These are phyloP conservation scores for Phytophthora crassamura DNA, from an alignment of 352 stramenopile genomes.

Conservation along the genomic window DNA sequence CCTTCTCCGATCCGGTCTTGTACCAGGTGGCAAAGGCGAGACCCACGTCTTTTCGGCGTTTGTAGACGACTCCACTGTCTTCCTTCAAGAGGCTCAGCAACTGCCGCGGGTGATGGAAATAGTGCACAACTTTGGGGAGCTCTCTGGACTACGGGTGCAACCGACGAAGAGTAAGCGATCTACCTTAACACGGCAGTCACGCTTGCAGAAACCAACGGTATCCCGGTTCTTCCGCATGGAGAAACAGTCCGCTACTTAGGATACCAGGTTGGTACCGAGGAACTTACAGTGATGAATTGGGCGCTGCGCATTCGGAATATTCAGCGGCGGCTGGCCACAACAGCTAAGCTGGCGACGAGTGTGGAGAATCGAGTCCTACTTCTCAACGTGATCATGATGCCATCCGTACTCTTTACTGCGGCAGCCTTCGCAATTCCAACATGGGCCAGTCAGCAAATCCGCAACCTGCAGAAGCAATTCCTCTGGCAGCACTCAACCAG, in stretches of 20 bases:
- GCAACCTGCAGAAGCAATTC: too few relatives aligned
- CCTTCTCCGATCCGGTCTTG: too few relatives aligned
- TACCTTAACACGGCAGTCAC: neutral
- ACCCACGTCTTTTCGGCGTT: slow-evolving; percentile 10
- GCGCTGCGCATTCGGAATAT: neutral
- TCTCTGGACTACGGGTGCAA: neutral
- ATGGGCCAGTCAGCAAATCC: too few relatives aligned
- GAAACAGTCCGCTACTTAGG: neutral
- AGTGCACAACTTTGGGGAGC: neutral
- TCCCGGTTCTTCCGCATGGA: neutral
- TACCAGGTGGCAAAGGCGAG: too few relatives aligned
- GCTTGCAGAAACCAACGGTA: neutral
- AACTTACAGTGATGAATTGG: neutral
- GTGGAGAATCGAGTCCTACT: neutral
- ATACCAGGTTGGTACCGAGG: neutral
- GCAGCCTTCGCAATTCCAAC: too few relatives aligned
- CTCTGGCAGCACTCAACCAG: too few relatives aligned
- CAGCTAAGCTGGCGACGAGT: neutral
- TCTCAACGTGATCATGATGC: too few relatives aligned
- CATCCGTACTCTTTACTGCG: too few relatives aligned
- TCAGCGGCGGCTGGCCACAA: neutral
- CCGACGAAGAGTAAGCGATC: neutral
- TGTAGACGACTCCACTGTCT: too few relatives aligned
- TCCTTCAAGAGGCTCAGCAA: neutral
- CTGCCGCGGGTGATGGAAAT: neutral